Percentiles rank a stretch among this genome's conserved stretches.
phyloP scores from a whole-genome alignment of 257 asterid genomes.

The Lycium ferocissimum region DNA sequence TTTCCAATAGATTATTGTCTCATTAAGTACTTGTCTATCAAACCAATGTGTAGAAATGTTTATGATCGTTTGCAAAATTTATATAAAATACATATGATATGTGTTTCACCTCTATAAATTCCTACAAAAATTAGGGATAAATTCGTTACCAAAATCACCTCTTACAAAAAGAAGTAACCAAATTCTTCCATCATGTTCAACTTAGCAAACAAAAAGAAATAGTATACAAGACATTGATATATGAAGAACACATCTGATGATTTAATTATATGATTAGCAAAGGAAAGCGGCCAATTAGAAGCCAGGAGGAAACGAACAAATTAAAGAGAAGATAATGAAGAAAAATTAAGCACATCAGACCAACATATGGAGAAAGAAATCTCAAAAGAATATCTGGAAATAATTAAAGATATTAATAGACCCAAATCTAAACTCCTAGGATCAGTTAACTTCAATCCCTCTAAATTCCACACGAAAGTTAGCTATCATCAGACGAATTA shows the following conservation, averaged over 20 bases:
- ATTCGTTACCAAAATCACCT: no score
- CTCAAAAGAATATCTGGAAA: conserved; percentile 12
- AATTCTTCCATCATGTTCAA: background rate
- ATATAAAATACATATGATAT: background rate
- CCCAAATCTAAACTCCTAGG: background rate
- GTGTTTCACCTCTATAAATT: background rate
- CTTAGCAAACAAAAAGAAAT: background rate
- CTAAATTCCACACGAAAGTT: background rate
- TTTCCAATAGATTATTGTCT: background rate
- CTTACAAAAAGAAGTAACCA: background rate
- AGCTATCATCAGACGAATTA: background rate
- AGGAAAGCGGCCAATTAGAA: background rate
- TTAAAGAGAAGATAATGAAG: background rate
- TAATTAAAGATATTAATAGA: conserved; percentile 8
- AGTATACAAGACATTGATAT: no score
- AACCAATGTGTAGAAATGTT: no score
- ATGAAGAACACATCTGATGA: background rate
- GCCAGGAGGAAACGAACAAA: background rate
- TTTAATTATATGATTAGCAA: background rate
- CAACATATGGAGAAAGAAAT: background rate
- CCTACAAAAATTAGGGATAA: background rate
- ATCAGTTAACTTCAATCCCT: background rate
- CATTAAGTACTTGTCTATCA: background rate
- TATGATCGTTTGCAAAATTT: no score
- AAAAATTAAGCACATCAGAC: background rate